Evolutionary conservation across 225 moss, liverwort and hornwort genomes (phyloP).

Genomic region (Pseudoscleropodium purum): DNA sequence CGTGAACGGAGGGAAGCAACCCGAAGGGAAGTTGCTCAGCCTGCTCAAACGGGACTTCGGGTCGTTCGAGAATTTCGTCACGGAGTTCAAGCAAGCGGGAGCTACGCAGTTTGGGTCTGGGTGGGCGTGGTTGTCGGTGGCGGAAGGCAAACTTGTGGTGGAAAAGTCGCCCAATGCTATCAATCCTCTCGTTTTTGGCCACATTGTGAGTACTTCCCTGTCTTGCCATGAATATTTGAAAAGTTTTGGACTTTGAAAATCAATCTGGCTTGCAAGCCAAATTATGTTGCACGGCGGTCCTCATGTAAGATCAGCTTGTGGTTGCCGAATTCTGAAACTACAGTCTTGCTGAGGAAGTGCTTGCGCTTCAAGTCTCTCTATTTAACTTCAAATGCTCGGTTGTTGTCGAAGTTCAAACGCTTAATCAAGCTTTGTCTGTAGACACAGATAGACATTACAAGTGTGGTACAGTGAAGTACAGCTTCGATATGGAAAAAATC

Average conservation of each 20-base stretch:
- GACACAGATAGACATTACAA: background rate
- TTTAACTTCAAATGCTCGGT: background rate
- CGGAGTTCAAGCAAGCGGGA: constrained; percentile 65
- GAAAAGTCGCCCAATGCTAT: constrained; percentile 68
- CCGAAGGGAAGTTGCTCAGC: constrained; percentile 20
- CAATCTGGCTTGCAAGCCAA: background rate
- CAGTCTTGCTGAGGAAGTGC: background rate
- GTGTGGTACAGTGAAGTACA: too few species aligned
- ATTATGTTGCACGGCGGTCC: background rate
- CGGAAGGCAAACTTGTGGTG: constrained; percentile 48
- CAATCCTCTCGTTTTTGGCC: constrained; percentile 75
- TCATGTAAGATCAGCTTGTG: background rate
- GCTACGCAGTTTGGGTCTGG: constrained; percentile 73
- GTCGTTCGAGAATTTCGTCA: constrained; percentile 49
- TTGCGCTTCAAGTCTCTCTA: background rate
- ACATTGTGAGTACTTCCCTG: constrained; percentile 23
- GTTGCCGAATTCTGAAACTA: background rate
- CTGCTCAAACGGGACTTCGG: constrained; percentile 65
- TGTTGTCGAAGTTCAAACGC: background rate
- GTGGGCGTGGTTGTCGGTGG: constrained; percentile 72
- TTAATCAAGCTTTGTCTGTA: background rate
- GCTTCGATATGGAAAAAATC: too few species aligned
- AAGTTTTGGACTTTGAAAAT: background rate
- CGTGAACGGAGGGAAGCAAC: constrained; percentile 33
- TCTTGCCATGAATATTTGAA: background rate